These are phyloP conservation scores for Cordyceps pruinosa DNA, from an alignment of 2,329 filamentous ascomycete genomes.

Conservation along the genomic window DNA sequence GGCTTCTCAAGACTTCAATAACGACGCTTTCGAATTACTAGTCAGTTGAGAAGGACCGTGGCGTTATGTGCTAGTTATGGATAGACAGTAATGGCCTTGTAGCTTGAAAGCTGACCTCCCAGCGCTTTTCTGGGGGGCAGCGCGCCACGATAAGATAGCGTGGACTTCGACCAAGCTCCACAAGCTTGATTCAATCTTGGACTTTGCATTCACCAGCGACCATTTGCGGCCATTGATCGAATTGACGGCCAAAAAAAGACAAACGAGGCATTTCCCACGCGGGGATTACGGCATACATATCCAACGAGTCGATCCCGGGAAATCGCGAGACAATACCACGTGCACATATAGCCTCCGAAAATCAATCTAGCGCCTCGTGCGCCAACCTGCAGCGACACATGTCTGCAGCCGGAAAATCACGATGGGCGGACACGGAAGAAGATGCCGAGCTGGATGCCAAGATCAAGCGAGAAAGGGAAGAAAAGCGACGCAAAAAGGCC, in stretches of 20 bases:
- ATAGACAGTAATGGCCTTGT: neutral
- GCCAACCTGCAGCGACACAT: conserved; percentile 36
- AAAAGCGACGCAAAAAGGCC: conserved; percentile 76
- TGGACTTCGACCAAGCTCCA: conserved; percentile 1
- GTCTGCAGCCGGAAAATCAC: conserved; percentile 59
- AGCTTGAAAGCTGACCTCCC: conserved; percentile 5
- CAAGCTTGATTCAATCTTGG: neutral
- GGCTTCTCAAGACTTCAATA: neutral
- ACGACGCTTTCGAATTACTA: no score
- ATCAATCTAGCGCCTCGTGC: conserved; percentile 1
- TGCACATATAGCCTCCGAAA: conserved; percentile 2
- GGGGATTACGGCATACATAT: neutral
- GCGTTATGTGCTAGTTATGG: neutral
- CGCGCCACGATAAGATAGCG: conserved; percentile 7
- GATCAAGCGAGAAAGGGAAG: conserved; percentile 76
- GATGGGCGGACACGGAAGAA: conserved; percentile 83
- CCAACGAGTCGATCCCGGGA: neutral
- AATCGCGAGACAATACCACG: conserved; percentile 3
- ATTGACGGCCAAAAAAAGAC: neutral
- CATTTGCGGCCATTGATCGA: neutral
- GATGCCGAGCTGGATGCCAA: conserved; percentile 68
- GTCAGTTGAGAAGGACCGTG: neutral
- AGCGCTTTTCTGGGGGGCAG: neutral
- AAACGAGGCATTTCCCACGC: neutral
- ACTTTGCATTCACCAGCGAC: neutral